Base-by-base conservation (phyloP, 202 grass and related monocot species). In the Panicum hallii region DNA sequence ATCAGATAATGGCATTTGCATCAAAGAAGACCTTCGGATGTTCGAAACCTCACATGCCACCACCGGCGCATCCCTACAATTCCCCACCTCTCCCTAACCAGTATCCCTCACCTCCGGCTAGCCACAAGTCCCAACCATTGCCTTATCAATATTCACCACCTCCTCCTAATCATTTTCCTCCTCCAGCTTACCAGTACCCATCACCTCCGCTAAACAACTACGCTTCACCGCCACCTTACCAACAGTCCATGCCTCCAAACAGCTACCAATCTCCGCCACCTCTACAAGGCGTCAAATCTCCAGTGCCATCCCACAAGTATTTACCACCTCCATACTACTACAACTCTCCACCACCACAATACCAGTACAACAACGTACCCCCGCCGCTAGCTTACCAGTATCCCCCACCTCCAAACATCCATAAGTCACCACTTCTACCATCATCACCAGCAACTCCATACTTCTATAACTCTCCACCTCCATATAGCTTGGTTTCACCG, bases 1-100 rank as follows among this genome's bases (percentile, higher is more conserved):
- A 93, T 66, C 78, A 79, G 56, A 47, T 88, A 84, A 71, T 92
- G 74, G 90, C 90, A 57, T 93, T 89, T 77, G 90, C 90, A 77
- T 92, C 93, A 28, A 80, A 87, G 71, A 87, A 89, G 44, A 50
- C 78, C 52, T 64, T 43, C 30, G 80, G 67, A 54, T 94, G 92
- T 76, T 79, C 73, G 0, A 82, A 90, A 82, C 85, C 83, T 73
- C 85, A 94, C 57, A 86, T 70, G 36, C 32, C 3, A 57, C 34
- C 77, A 86, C 75, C 78, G 0, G 64, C 53, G 13, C 50, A 83
- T 80, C 84, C 76, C 48, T 75, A 77, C 42, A 80, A 71, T 75
- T 84, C 79, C 7, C 83, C 58, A 1, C 67, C 83, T 9, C 43
- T 70, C 45, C 70, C 86, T 63, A 63, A 84, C 74, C 22, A 88